These are phyloP conservation scores for Alternaria atra DNA, from an alignment of 2,329 filamentous ascomycete species.

Conservation along the genomic window DNA sequence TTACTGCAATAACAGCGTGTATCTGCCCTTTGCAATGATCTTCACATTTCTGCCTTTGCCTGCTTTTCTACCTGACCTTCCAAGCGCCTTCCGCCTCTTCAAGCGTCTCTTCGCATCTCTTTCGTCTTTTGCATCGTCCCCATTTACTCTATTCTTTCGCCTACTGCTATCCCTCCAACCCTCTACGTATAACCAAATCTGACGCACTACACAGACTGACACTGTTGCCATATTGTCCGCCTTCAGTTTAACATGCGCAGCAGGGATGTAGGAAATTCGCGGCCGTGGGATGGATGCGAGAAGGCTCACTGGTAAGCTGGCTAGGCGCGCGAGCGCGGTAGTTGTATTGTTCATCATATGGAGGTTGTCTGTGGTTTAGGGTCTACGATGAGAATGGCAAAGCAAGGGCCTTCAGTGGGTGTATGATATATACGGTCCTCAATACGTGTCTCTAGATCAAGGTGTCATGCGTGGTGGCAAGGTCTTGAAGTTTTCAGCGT, in stretches of 20 bases:
- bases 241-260: slow-evolving; percentile 28
- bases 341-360: background rate
- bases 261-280: slow-evolving; percentile 19
- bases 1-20: slow-evolving; percentile 1
- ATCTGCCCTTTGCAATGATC: slow-evolving; percentile 9
- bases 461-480: background rate
- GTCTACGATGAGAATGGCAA: background rate
- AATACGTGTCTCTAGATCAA: background rate
- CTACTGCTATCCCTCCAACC: slow-evolving; percentile 11
- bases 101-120: slow-evolving; percentile 1
- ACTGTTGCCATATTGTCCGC: slow-evolving; percentile 25
- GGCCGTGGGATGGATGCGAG: background rate
- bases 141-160: background rate
- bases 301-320: background rate
- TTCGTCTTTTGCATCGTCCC: background rate
- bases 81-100: background rate
- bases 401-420: fast-evolving
- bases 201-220: slow-evolving; percentile 14
- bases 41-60: background rate
- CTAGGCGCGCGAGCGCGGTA: background rate
- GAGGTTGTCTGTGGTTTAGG: too few relatives aligned
- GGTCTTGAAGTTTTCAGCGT: background rate
- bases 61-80: background rate
- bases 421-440: background rate
- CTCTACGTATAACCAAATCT: slow-evolving; percentile 5